A percentile compares a stretch with the other conserved stretches of the same genome.
phyloP scores from a whole-genome alignment of 345 rosid genomes.

The Dovyalis caffra region DNA sequence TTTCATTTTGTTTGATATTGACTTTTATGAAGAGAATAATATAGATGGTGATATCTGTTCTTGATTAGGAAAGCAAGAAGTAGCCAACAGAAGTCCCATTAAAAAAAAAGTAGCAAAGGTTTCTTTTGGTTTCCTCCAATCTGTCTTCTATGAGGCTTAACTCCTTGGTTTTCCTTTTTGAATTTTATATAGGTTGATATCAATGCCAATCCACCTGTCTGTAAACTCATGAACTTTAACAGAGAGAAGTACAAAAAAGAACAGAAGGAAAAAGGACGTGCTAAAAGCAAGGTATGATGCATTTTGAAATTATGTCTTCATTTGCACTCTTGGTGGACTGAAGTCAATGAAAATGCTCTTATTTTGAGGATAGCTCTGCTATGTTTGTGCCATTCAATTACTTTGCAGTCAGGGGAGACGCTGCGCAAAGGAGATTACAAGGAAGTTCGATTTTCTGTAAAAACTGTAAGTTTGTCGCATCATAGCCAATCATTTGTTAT shows the following conservation, averaged over 20 bases:
- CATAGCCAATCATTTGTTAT: neutral
- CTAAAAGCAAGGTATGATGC: conserved; percentile 49
- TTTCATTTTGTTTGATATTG: neutral
- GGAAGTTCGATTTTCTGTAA: conserved; percentile 71
- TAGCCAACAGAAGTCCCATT: neutral
- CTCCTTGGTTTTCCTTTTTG: neutral
- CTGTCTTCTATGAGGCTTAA: neutral
- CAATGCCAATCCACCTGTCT: conserved; percentile 54
- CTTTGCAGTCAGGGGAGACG: conserved; percentile 40
- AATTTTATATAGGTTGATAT: conserved; percentile 43
- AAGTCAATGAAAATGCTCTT: neutral
- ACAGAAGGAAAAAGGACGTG: conserved; percentile 46
- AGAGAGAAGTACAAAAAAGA: conserved; percentile 35
- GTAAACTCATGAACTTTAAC: conserved; percentile 59
- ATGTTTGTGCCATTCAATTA: neutral
- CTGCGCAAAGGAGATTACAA: conserved; percentile 47
- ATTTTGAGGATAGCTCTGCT: neutral
- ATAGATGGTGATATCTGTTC: neutral
- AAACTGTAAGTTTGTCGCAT: conserved; percentile 55
- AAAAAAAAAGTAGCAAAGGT: too few species aligned
- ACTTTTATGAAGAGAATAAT: neutral
- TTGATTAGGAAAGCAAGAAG: neutral
- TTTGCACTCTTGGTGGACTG: neutral
- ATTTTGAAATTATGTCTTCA: conserved; percentile 6
- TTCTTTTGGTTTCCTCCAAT: neutral